Percentiles rank a stretch among this genome's conserved stretches.
These are phyloP conservation scores for Aspergillus flavus DNA, from an alignment of 2,329 filamentous ascomycete genomes.

Conservation along the genomic window DNA sequence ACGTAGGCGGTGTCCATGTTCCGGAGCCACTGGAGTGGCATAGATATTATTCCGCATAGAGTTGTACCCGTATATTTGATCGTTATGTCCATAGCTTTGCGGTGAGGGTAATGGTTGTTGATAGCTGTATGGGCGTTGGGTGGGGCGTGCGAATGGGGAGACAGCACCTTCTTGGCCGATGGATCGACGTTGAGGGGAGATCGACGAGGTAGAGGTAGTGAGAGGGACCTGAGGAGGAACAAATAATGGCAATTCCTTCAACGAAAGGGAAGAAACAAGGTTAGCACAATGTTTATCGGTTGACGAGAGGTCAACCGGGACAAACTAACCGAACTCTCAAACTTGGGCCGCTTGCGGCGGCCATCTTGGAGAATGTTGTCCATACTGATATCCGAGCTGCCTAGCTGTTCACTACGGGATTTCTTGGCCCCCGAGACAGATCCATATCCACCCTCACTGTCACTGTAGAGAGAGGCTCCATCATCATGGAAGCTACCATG, in stretches of 20 bases:
- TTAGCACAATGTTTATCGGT: conserved; percentile 14
- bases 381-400: conserved; percentile 94
- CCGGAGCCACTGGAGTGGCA: conserved; percentile 60
- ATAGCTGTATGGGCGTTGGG: conserved; percentile 79
- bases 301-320: not conserved
- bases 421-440: conserved; percentile 73
- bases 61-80: conserved; percentile 41
- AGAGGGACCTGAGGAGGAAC: conserved; percentile 92
- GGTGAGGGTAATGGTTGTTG: conserved; percentile 80
- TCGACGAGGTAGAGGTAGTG: conserved; percentile 93
- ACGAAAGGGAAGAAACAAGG: conserved; percentile 22
- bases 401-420: conserved; percentile 78
- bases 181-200: conserved; percentile 85
- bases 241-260: conserved; percentile 90
- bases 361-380: conserved; percentile 98
- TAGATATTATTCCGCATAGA: conserved; percentile 52
- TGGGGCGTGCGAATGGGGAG: conserved; percentile 73
- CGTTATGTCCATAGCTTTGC: conserved; percentile 68
- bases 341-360: conserved; percentile 89
- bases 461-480: conserved; percentile 75
- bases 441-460: conserved; percentile 78
- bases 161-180: conserved; percentile 67
- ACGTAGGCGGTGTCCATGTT: conserved; percentile 66
- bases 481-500: conserved; percentile 69
- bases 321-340: conserved; percentile 89